Conservation (phyloP, 176 grass and related monocot species). For the Musa schizocarpa region DNA sequence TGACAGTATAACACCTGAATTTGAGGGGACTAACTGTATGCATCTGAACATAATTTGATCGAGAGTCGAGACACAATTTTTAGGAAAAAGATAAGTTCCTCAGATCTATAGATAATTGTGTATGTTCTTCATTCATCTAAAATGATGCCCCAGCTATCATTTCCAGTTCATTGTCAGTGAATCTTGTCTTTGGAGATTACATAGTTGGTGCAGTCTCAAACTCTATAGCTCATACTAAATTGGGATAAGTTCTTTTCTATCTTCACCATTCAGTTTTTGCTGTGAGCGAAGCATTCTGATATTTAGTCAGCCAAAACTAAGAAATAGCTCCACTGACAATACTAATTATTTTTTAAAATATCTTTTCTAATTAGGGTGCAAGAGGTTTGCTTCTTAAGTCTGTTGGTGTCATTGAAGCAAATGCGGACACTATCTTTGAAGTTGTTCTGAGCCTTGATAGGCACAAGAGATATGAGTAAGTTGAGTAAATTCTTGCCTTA, state of each 20-base stretch:
- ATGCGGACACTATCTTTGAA: constrained; percentile 78
- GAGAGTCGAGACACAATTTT: no score
- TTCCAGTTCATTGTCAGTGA: no score
- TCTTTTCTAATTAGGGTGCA: constrained; percentile 32
- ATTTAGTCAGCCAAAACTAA: no score
- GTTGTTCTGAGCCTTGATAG: constrained; percentile 54
- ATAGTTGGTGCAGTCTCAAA: background rate
- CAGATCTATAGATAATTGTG: no score
- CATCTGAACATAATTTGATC: no score
- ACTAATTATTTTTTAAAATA: background rate
- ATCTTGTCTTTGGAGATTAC: no score
- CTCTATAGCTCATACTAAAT: background rate
- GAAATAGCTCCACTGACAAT: background rate
- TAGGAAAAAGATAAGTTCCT: no score
- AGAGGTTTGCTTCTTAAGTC: constrained; percentile 68
- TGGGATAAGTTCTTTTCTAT: background rate
- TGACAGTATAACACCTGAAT: no score
- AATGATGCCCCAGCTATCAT: no score
- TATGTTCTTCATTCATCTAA: no score
- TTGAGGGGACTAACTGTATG: no score
- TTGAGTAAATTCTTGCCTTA: background rate
- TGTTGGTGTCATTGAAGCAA: constrained; percentile 68
- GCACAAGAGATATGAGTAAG: constrained; percentile 86
- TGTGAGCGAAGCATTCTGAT: background rate
- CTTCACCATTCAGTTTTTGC: background rate